These are phyloP conservation scores for Rhytidhysteron rufulum DNA, from an alignment of 2,329 filamentous ascomycete genomes.

Conservation along the genomic window DNA sequence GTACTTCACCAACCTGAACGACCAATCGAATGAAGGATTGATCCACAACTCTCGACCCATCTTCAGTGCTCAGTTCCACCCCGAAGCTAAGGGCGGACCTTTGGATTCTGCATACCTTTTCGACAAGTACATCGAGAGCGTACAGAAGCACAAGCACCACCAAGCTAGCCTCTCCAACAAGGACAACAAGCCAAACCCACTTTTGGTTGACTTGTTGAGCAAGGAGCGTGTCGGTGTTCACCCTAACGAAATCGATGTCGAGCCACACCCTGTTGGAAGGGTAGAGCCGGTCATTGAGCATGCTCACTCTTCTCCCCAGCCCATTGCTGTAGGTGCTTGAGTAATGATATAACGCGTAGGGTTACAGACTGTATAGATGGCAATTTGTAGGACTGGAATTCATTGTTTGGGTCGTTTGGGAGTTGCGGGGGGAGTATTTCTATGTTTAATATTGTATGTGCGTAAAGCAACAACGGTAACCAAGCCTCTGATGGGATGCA, in stretches of 20 bases:
- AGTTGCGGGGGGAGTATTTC: not conserved
- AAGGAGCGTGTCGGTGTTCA: slow-evolving; percentile 91
- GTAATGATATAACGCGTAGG: not conserved
- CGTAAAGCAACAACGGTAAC: not conserved
- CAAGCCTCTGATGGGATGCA: not conserved
- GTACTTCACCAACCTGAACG: slow-evolving; percentile 98
- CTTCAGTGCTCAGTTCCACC: slow-evolving; percentile 98
- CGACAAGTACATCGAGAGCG: slow-evolving; percentile 90
- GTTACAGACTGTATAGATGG: not conserved
- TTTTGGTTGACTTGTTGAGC: slow-evolving; percentile 84
- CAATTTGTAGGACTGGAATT: too few relatives aligned
- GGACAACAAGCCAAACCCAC: slow-evolving; percentile 81
- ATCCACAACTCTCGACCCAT: slow-evolving; percentile 95
- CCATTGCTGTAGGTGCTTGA: slow-evolving; percentile 1
- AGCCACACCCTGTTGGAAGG: slow-evolving; percentile 7
- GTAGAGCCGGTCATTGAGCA: too few relatives aligned
- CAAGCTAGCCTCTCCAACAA: slow-evolving; percentile 69
- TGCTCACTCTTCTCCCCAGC: slow-evolving; percentile 1
- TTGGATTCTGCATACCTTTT: slow-evolving; percentile 96
- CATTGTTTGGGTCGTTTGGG: not conserved
- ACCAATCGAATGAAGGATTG: slow-evolving; percentile 95
- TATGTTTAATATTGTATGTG: too few relatives aligned
- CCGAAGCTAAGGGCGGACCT: slow-evolving; percentile 94
- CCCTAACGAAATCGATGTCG: slow-evolving; percentile 34
- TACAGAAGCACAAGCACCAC: slow-evolving; percentile 81